Evolutionary conservation across 805 yeast genomes (phyloP).

Genomic region (Aciculoconidium aculeatum): DNA sequence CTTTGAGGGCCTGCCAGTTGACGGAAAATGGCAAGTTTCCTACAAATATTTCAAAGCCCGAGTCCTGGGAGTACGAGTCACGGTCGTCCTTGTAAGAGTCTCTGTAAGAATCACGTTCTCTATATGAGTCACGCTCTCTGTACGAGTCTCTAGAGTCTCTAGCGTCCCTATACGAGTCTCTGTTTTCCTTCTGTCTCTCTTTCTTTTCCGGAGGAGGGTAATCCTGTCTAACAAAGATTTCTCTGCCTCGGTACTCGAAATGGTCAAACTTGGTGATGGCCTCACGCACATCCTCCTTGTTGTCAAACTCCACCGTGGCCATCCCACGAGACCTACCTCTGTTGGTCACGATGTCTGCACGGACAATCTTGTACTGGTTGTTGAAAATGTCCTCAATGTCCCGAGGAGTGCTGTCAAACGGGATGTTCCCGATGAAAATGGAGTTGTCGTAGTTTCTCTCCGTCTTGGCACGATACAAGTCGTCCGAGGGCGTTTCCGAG

Average conservation of each 20-base stretch:
- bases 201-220: conserved; percentile 67
- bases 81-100: no score
- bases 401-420: conserved; percentile 54
- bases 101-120: conserved; percentile 10
- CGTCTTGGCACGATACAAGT: conserved; percentile 26
- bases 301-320: conserved; percentile 84
- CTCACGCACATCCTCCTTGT: conserved; percentile 54
- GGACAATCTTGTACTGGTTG: conserved; percentile 45
- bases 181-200: conserved; percentile 15
- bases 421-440: conserved; percentile 68
- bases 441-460: conserved; percentile 63
- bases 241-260: conserved; percentile 62
- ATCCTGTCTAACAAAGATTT: conserved; percentile 84
- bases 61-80: conserved; percentile 15
- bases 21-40: conserved; percentile 80
- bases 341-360: conserved; percentile 77
- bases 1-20: conserved; percentile 82
- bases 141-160: conserved; percentile 19
- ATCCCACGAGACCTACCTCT: conserved; percentile 82
- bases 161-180: conserved; percentile 11
- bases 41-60: conserved; percentile 60
- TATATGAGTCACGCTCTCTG: conserved; percentile 11
- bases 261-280: conserved; percentile 72
- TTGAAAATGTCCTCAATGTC: conserved; percentile 57
- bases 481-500: conserved; percentile 30